Evolutionary conservation across 1,284 basidiomycete genomes (phyloP).

Genomic region (Xerocomus nothofagi): DNA sequence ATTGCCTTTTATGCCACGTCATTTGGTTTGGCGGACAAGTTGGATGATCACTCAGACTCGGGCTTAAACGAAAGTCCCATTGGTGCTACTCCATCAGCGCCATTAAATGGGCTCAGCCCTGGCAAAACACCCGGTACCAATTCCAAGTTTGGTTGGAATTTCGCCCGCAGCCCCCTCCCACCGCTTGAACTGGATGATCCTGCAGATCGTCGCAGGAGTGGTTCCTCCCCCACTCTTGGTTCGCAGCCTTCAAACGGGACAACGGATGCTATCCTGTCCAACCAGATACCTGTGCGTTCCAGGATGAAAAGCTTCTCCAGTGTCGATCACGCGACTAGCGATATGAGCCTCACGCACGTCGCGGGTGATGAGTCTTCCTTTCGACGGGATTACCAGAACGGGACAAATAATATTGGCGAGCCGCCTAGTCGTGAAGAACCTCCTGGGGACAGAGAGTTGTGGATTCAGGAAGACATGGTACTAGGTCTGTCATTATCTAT

Average conservation of each 20-base stretch:
- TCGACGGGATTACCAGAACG: conserved; percentile 33
- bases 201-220: conserved; percentile 24
- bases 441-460: conserved; percentile 18
- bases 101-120: conserved; percentile 10
- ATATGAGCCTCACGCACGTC: conserved; percentile 32
- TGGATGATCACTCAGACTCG: conserved; percentile 1
- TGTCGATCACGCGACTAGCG: conserved; percentile 18
- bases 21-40: conserved; percentile 2
- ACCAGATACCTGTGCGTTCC: conserved; percentile 49
- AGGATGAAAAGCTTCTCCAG: conserved; percentile 27
- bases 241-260: conserved; percentile 30
- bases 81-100: background rate
- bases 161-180: conserved; percentile 39
- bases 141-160: conserved; percentile 44
- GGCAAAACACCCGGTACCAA: conserved; percentile 22
- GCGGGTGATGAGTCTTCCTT: conserved; percentile 22
- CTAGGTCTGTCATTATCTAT: conserved; percentile 33
- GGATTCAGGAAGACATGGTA: conserved; percentile 34
- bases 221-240: conserved; percentile 23
- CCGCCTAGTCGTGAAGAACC: conserved; percentile 30
- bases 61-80: conserved; percentile 1
- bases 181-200: conserved; percentile 42
- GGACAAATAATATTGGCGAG: conserved; percentile 33
- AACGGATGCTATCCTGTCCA: conserved; percentile 28
- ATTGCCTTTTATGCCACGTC: background rate